These are phyloP conservation scores for Gossypium gossypioides DNA, from an alignment of 441 rosid species.

Conservation along the genomic window DNA sequence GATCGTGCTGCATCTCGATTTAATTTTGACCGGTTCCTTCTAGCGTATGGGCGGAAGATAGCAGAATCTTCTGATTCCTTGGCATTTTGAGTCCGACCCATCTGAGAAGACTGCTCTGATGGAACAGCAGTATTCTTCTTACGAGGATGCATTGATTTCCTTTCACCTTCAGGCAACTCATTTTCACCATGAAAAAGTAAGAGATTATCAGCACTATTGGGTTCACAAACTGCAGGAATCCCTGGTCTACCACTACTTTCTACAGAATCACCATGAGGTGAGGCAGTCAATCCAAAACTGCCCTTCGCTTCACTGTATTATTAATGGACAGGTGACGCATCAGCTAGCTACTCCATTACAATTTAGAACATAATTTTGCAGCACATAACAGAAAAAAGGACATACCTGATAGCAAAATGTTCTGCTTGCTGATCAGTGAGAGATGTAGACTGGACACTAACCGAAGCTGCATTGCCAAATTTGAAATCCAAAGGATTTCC, in stretches of 20 bases:
- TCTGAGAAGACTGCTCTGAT: conserved; percentile 59
- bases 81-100: conserved; percentile 50
- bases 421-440: conserved; percentile 73
- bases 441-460: conserved; percentile 92
- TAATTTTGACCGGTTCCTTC: conserved; percentile 83
- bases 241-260: conserved; percentile 95
- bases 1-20: conserved; percentile 81
- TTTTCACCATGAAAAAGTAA: conserved; percentile 73
- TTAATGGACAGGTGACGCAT: conserved; percentile 19
- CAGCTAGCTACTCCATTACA: conserved; percentile 18
- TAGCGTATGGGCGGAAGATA: conserved; percentile 90
- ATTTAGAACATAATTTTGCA: conserved; percentile 5
- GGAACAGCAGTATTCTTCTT: conserved; percentile 44
- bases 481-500: conserved; percentile 98
- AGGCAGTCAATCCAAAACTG: conserved; percentile 84
- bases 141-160: conserved; percentile 36
- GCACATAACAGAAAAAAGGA: conserved; percentile 21
- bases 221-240: conserved; percentile 60
- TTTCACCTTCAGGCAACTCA: conserved; percentile 53
- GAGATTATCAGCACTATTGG: conserved; percentile 82
- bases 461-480: conserved; percentile 63
- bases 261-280: conserved; percentile 90
- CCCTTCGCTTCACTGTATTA: conserved; percentile 81
- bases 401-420: conserved; percentile 77
- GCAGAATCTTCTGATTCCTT: conserved; percentile 97